phyloP scores from a whole-genome alignment of 495 filamentous ascomycete species.

The Hypoxylon subgilvum region DNA sequence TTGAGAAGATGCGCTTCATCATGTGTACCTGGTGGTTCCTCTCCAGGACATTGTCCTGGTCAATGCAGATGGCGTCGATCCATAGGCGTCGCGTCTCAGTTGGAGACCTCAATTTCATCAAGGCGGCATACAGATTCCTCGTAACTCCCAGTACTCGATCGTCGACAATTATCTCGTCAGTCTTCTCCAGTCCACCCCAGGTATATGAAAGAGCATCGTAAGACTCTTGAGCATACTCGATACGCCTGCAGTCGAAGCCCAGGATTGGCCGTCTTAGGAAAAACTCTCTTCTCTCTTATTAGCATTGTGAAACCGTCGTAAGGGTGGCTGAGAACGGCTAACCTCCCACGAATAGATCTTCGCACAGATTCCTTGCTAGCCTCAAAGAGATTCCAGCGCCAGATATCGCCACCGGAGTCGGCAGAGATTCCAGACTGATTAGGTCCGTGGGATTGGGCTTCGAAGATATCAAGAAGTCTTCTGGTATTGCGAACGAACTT shows the following conservation, averaged over 20 bases:
- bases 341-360: constrained; percentile 11
- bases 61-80: constrained; percentile 28
- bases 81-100: constrained; percentile 8
- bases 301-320: not conserved
- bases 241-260: constrained; percentile 6
- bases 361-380: constrained; percentile 2
- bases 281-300: constrained; percentile 2
- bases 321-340: not conserved
- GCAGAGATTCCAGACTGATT: not conserved
- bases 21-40: constrained; percentile 24
- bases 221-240: not conserved
- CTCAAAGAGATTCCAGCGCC: constrained; percentile 11
- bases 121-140: constrained; percentile 12
- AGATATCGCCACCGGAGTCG: constrained; percentile 8
- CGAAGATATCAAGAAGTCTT: constrained; percentile 15
- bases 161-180: constrained; percentile 26
- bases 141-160: constrained; percentile 19
- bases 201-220: constrained; percentile 37
- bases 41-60: constrained; percentile 24
- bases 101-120: constrained; percentile 13
- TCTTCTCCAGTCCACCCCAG: constrained; percentile 25
- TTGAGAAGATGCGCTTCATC: constrained; percentile 22
- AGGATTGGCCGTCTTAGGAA: constrained; percentile 10
- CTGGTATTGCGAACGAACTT: constrained; percentile 10
- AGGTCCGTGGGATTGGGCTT: not conserved